Base-by-base conservation (phyloP, 768 basidiomycete species). In the Mrakia blollopis region DNA sequence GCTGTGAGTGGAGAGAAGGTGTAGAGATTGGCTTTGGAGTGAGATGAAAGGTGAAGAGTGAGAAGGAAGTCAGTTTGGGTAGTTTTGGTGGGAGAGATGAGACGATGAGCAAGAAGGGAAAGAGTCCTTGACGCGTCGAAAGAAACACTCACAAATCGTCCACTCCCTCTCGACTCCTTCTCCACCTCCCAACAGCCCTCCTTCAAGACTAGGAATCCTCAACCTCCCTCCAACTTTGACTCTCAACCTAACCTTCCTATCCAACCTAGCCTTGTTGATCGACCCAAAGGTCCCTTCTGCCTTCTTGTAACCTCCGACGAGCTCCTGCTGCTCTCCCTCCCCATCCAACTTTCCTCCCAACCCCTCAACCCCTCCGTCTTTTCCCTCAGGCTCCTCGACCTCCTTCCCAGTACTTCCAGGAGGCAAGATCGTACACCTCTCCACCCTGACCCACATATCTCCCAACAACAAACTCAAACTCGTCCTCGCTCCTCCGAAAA, bases 1-100 rank as follows among this genome's bases (percentile, higher is more conserved):
- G 90, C 92, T 0, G 87, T 87, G 32, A 83, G 72, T 0, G 91
- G 90, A 2, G 91, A 91, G 82, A 92, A 92, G 0, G 85, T 84
- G 82, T 93, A 93, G 67, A 78, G 77, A 28, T 78, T 78, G 30
- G 73, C 77, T 78, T 13, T 30, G 0, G 30, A 37, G 5, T 10
- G 10, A 44, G 44, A 63, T 3, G 16, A 23, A 52, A 37, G 73
- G 44, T 44, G 28, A 37, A 28, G 28, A 52, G 41, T n/a, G n/a
- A 23, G 60, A 11, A 6, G 41, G 39, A 11, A 3, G 57, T 41
- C 21, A 44, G 72, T 28, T 14, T n/a, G 25, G 37, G 44, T 13
- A n/a, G n/a, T n/a, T n/a, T n/a, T n/a, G n/a, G n/a, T n/a, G n/a
- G n/a, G 39, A 73, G 44, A 44, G 18, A 71, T 4, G n/a, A 30